Evolutionary conservation across 1,284 basidiomycete species (phyloP), one percentile per base, ranked within the genome.

Genomic region (Ganoderma resinaceum): DNA sequence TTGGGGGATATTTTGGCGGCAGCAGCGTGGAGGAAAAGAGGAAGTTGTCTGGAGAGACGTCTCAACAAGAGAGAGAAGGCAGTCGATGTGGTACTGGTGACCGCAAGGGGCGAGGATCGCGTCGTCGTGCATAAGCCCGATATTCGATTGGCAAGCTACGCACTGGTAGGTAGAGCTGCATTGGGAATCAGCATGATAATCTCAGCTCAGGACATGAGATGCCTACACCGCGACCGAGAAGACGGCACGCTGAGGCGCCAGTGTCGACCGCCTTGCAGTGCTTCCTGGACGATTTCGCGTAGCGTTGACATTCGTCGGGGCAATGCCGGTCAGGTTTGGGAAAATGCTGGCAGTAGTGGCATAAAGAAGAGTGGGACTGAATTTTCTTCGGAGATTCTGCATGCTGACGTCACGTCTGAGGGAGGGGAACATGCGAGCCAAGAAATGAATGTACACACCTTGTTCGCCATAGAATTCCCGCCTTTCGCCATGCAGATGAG

Each of bases 1-100:
- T 33, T 81, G 61, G 8, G 80, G 75, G 40, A 86, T 81, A 3
- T 67, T 70, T 23, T 76, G 73, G 33, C 79, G 74, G 72, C 85
- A 85, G 73, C 85, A 86, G 14, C 82, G 79, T 55, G 84, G 82
- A 8, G 85, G 85, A 70, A 79, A 84, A n/a, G 85, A 77, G 0
- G 80, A 73, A 67, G 85, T 83, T 62, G 85, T 84, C 18, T 75
- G 76, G 0, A 79, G 80, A 0, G 83, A 77, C 3, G 78, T 74
- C 42, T 80, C 72, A 69, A 84, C 81, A 40, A 86, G 80, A 31
- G 79, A 73, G 2, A 79, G 75, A 23, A 83, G 57, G 69, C 85
- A 86, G 2, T 43, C 73, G n/a, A 73, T 73, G 66, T 82, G 81
- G 69, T 84, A 85, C 63, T 77, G 76, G 66, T 85, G 80, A 20